Base-by-base conservation (phyloP, 805 yeast genomes). In the Kazachstania martiniae region DNA sequence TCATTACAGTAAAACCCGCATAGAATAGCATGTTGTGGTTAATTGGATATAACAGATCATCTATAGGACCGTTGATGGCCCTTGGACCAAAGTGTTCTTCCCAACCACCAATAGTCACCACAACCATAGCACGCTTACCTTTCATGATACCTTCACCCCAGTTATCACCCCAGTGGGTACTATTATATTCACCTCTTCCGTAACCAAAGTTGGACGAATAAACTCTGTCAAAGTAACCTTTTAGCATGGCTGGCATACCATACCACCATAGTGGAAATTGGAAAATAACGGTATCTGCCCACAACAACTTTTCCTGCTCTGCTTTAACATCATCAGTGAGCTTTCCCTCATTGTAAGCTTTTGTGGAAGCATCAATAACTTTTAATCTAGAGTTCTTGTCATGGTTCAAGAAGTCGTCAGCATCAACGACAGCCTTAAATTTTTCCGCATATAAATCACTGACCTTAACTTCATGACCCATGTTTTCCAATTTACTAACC, bases 261-360 rank as follows among this genome's bases (percentile, higher is more conserved):
- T 32, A 45, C 55, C 56, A 51, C 53, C 53, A 51, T 4, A 45
- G 16, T 8, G 52, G 52, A 29, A 44, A 47, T 17, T 38, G 46
- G 26, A 49, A 38, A 22, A 50, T 34, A 12, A 47, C 30, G 8
- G 33, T 18, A 33, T 49, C 53, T 5, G 50, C 47, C 53, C 53
- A 51, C 16, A 31, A 27, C 9, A 46, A 31, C 21, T 50, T 50
- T 25, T 48, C 41, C 27, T 51, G 56, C 29, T 46, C 55, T 5
- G 22, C 28, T 15, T 35, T 23, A 15, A 47, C 52, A 29, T 50
- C 56, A 5, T 31, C 27, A 6, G 55, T 44, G 15, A 47, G 29
- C 4, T 21, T 8, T 13, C 37, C 36, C 16, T 30, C 14, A 4
- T 18, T 16, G 12, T 28, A 36, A 7, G 44, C 49, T 10, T 17